phyloP scores from a whole-genome alignment of 805 yeast species.

The Saccharomyces cerevisiae region DNA sequence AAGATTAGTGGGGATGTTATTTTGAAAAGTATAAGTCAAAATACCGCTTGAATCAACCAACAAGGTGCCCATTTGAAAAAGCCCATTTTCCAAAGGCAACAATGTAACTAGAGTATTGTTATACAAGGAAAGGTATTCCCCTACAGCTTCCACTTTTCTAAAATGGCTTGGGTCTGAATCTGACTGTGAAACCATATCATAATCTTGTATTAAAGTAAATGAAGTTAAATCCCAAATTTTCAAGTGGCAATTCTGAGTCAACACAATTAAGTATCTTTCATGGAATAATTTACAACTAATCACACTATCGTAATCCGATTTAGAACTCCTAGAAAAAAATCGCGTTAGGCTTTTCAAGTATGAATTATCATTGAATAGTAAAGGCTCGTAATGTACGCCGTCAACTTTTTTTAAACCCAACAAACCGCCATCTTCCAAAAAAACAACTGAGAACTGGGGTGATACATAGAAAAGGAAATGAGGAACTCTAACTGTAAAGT shows the following conservation, averaged over 20 bases:
- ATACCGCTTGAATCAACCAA: constrained; percentile 10
- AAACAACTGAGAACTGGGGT: constrained; percentile 40
- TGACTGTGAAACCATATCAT: constrained; percentile 13
- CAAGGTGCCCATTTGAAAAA: constrained; percentile 35
- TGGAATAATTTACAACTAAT: constrained; percentile 17
- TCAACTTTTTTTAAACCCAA: constrained; percentile 39
- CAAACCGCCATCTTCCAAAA: constrained; percentile 72
- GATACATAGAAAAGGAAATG: constrained; percentile 43
- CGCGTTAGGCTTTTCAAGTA: constrained; percentile 34
- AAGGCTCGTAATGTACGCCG: constrained; percentile 31
- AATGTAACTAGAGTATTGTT: constrained; percentile 31
- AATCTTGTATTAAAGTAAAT: constrained; percentile 12
- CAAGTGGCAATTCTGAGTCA: constrained; percentile 23
- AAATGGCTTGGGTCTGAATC: constrained; percentile 9
- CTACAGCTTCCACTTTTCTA: constrained; percentile 17
- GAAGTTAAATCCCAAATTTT: constrained; percentile 26
- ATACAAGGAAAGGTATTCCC: constrained; percentile 33
- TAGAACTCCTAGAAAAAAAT: constrained; percentile 13
- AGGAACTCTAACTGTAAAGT: constrained; percentile 51
- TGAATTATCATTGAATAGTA: constrained; percentile 48
- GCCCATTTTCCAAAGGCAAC: constrained; percentile 38
- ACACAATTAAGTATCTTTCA: constrained; percentile 16
- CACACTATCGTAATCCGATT: constrained; percentile 12
- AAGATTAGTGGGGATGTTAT: constrained; percentile 18
- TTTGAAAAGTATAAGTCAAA: constrained; percentile 7